Base-by-base conservation (phyloP, 2,329 filamentous ascomycete genomes). In the Mycocentrospora acerina region DNA sequence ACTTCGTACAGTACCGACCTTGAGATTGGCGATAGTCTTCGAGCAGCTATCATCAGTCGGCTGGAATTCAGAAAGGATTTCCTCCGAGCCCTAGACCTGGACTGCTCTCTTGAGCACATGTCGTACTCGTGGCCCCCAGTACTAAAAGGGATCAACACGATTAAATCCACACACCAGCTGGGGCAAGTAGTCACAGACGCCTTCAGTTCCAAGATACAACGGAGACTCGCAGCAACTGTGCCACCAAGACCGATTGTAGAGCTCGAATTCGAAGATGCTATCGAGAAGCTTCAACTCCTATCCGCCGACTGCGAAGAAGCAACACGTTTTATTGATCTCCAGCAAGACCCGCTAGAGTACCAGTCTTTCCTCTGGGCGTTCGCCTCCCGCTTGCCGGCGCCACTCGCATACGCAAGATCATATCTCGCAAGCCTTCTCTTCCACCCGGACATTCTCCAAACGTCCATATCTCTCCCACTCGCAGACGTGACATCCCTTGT, bases 161-260 rank as follows among this genome's bases (percentile, higher is more conserved):
- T 94, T 35, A 73, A 79, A 41, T 72, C 75, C 18, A 82, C 85
- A 1, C 78, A 84, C 37, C 53, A 68, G 1, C 66, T 91, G 3
- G 86, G 81, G 0, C 81, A 76, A 34, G 67, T 80, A 0, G 81
- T 94, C 0, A 78, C 83, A 0, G 82, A 83, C n/a, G 82, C 90
- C 0, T 97, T 96, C 64, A 96, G 89, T 55, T 81, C 82, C 16
- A 95, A 95, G 61, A 78, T 97, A 25, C 93, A 98, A 62, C 80
- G 90, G n/a, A 86, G 86, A 47, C 75, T 98, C 22, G 90, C 93
- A 1, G 96, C 90, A 53, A 96, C 90, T 1, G 90, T 96, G 56
- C 93, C 93, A 4, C 93, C 93, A 7, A 80, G 91, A 7, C 90
- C 91, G 0, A 91, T 96, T 54, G 87, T 96, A 9, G 78, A 88